Base-by-base conservation (phyloP, 768 basidiomycete species). In the Tubosaeta brunneosetosa region DNA sequence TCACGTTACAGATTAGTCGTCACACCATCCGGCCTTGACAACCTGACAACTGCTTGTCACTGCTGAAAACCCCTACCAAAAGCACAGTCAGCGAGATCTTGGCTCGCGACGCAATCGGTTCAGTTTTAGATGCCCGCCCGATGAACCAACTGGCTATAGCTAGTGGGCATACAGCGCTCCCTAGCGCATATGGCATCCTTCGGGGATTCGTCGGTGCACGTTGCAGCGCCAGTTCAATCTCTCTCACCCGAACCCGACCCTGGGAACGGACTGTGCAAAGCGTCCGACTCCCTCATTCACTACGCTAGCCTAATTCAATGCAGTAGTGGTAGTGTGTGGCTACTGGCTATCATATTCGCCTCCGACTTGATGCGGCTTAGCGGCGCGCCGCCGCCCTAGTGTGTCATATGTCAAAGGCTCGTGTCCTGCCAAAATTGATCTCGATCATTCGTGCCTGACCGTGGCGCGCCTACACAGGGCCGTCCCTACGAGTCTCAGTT, bases 371-470 rank as follows among this genome's bases (percentile, higher is more conserved):
- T 44, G 43, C 22, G 19, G 43, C 45, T 19, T 36, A 22, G 44
- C 19, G 17, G 17, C 13, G 22, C 46, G 46, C 46, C 46, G 46
- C 48, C 47, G 37, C 47, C 47, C 47, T 26, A 38, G 17, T 16
- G 17, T 27, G 47, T 26, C 37, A 47, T 36, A 38, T 13, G 47
- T 29, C 47, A 26, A n/a, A 29, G 19, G 43, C n/a, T n/a, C 44
- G 14, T 31, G 26, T 31, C 42, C 42, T 44, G 29, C 29, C 41
- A 37, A 22, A 34, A 31, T 31, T 34, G 16, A 17, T 49, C 32
- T n/a, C 38, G 29, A 29, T 45, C 42, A 50, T 50, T 31, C 9
- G 51, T 52, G 17, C 51, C 51, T 52, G 45, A 10, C 14, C 40
- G 45, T 41, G 45, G 45, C 51, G 51, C 45, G n/a, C 37, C 34